Percentiles rank a stretch among this genome's conserved stretches.
phyloP scores from a whole-genome alignment of 179 eudicot genomes.

The Gypsophila paniculata region DNA sequence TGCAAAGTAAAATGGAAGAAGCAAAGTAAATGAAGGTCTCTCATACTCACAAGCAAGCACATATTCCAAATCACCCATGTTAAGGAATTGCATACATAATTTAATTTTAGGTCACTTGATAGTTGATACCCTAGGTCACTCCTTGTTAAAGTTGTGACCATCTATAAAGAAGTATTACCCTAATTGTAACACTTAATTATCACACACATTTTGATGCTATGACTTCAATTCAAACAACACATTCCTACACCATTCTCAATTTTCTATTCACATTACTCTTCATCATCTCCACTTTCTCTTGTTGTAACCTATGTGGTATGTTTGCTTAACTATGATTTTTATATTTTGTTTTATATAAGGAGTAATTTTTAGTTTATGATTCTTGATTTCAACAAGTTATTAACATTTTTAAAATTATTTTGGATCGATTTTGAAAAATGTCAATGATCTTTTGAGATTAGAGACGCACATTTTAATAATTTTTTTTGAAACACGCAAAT shows the following conservation, averaged over 20 bases:
- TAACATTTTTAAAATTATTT: too few species aligned
- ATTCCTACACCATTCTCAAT: neutral
- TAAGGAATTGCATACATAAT: conserved; percentile 18
- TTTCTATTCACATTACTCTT: too few species aligned
- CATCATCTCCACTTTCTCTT: conserved; percentile 1
- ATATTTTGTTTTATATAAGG: too few species aligned
- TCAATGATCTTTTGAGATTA: too few species aligned
- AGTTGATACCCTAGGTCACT: neutral
- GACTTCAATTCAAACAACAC: neutral
- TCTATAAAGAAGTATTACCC: too few species aligned
- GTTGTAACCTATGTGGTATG: neutral
- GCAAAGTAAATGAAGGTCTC: neutral
- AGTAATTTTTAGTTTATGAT: too few species aligned
- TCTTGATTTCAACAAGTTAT: too few species aligned
- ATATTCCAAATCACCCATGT: conserved; percentile 28
- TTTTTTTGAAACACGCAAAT: too few species aligned
- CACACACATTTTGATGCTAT: neutral
- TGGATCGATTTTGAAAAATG: too few species aligned
- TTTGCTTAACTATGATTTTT: neutral
- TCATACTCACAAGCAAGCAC: conserved; percentile 28
- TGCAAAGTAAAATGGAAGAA: neutral
- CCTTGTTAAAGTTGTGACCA: neutral
- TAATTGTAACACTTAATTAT: neutral
- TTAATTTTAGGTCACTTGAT: neutral
- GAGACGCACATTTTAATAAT: too few species aligned